Evolutionary conservation across 2,329 filamentous ascomycete genomes (phyloP).

Genomic region (Botrytis hyacinthi): DNA sequence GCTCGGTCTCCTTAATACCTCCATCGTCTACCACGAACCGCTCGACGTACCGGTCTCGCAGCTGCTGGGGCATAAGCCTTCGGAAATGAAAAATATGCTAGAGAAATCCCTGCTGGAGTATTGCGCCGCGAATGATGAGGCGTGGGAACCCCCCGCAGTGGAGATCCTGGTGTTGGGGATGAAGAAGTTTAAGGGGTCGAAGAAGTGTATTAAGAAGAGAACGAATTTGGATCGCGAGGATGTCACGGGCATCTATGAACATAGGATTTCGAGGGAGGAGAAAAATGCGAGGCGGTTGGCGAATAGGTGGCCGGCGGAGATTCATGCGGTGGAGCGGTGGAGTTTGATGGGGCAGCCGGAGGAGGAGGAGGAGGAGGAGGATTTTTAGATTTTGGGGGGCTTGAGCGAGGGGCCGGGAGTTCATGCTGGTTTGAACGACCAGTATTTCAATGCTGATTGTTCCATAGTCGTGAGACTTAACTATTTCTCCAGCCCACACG

Average conservation of each 20-base stretch:
- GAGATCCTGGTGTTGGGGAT: not conserved
- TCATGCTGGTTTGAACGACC: not conserved
- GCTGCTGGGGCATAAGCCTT: not conserved
- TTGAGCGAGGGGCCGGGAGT: not conserved
- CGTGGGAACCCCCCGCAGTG: not conserved
- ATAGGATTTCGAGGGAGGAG: not conserved
- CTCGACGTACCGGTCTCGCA: not conserved
- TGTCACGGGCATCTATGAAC: not conserved
- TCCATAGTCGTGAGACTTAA: too few species aligned
- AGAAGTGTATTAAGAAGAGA: not conserved
- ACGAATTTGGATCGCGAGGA: slow-evolving; percentile 9
- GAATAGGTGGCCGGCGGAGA: slow-evolving; percentile 10
- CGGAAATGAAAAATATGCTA: not conserved
- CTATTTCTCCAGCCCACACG: too few species aligned
- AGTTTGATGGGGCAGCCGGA: not conserved
- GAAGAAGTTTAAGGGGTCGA: not conserved
- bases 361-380: not conserved
- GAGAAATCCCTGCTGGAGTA: not conserved
- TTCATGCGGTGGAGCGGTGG: slow-evolving; percentile 10
- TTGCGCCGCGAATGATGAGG: not conserved
- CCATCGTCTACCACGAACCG: not conserved
- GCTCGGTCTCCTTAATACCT: not conserved
- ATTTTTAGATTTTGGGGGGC: not conserved
- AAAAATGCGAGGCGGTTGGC: not conserved
- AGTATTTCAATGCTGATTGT: not conserved